Conservation (phyloP, 2,329 filamentous ascomycete genomes). For the Neofusicoccum ribis region DNA sequence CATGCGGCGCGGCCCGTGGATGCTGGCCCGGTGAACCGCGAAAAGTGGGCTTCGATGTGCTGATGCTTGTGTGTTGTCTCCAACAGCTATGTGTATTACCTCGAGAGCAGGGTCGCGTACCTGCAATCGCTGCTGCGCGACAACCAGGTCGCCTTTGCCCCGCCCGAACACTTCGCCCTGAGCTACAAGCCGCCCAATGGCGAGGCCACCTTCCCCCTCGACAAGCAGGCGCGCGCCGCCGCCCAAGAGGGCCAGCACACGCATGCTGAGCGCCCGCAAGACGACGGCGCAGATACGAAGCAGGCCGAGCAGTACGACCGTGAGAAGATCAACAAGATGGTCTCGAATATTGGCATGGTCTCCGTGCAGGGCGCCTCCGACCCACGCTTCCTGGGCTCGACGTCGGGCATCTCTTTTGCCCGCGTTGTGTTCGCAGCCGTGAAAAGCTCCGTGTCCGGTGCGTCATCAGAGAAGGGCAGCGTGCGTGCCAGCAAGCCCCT, state of each 20-base stretch:
- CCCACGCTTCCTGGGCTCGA: constrained; percentile 77
- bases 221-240: constrained; percentile 19
- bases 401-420: constrained; percentile 91
- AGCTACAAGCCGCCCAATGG: constrained; percentile 39
- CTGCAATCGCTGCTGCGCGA: constrained; percentile 73
- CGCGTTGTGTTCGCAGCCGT: constrained; percentile 92
- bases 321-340: constrained; percentile 64
- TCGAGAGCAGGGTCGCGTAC: constrained; percentile 82
- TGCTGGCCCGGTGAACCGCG: not conserved
- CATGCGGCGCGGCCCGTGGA: constrained; percentile 16
- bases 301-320: constrained; percentile 56
- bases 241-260: constrained; percentile 25
- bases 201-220: constrained; percentile 27
- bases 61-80: constrained; percentile 23
- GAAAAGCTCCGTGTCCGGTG: constrained; percentile 66
- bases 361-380: constrained; percentile 77
- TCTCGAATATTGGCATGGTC: constrained; percentile 71
- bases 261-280: constrained; percentile 26
- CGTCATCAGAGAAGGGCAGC: constrained; percentile 62
- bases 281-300: constrained; percentile 30
- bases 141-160: constrained; percentile 70
- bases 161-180: constrained; percentile 63
- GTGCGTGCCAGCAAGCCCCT: constrained; percentile 59
- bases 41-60: constrained; percentile 19
- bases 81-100: constrained; percentile 84